These are phyloP conservation scores for Aspergillus felis DNA, from an alignment of 2,329 filamentous ascomycete species.

Conservation along the genomic window DNA sequence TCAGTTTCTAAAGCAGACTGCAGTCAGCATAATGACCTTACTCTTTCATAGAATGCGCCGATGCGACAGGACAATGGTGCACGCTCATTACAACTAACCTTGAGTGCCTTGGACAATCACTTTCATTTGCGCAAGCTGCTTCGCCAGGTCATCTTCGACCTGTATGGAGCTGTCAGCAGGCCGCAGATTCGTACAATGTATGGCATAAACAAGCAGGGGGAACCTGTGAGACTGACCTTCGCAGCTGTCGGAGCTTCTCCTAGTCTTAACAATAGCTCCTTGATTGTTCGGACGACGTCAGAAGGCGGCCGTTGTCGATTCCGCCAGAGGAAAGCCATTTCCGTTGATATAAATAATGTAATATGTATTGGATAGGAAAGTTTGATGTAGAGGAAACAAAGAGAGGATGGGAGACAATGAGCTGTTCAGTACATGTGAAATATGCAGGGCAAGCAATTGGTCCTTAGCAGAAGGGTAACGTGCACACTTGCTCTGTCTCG, in stretches of 20 bases:
- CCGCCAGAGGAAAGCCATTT: slow-evolving; percentile 67
- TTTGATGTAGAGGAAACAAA: neutral
- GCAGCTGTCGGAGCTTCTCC: slow-evolving; percentile 54
- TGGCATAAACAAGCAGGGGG: neutral
- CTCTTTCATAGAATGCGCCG: neutral
- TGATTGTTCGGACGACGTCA: slow-evolving; percentile 60
- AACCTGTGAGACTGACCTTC: slow-evolving; percentile 46
- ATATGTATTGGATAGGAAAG: slow-evolving; percentile 2
- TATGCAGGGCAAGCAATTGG: neutral
- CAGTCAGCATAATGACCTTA: slow-evolving; percentile 7
- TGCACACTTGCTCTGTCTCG: neutral
- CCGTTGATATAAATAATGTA: slow-evolving; percentile 12
- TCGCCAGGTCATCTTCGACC: slow-evolving; percentile 81
- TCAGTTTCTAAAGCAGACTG: slow-evolving; percentile 64
- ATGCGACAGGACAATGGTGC: neutral
- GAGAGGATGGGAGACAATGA: neutral
- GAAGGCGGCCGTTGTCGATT: slow-evolving; percentile 58
- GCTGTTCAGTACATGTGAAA: neutral
- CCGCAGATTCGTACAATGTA: neutral
- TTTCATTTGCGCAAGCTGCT: slow-evolving; percentile 87
- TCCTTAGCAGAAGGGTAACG: slow-evolving; percentile 2
- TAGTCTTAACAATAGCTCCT: slow-evolving; percentile 60
- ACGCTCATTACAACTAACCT: slow-evolving; percentile 49
- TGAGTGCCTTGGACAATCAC: slow-evolving; percentile 87
- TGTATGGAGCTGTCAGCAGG: slow-evolving; percentile 35